phyloP scores from a whole-genome alignment of 768 basidiomycete genomes.

The Leucocoprinus leucothites region DNA sequence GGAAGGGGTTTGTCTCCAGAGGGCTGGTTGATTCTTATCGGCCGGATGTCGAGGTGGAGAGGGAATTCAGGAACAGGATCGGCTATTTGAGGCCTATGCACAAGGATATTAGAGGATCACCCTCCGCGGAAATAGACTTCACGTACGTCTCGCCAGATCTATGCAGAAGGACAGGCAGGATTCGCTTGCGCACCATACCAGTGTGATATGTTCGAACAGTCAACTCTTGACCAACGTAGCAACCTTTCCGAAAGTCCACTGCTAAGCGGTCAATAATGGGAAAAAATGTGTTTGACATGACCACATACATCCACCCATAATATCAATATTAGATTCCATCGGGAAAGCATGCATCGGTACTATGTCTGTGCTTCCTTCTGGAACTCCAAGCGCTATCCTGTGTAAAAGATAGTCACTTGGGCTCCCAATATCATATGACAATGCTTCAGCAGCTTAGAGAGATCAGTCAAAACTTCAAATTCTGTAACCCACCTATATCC shows the following conservation, averaged over 20 bases:
- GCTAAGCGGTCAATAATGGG: constrained; percentile 13
- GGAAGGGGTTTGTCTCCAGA: constrained; percentile 26
- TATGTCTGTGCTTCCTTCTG: constrained; percentile 83
- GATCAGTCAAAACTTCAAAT: neutral
- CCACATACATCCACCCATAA: constrained; percentile 86
- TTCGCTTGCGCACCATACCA: constrained; percentile 86
- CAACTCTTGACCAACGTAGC: constrained; percentile 96
- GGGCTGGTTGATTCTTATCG: constrained; percentile 11
- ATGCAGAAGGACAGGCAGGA: constrained; percentile 73
- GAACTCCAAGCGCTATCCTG: constrained; percentile 78
- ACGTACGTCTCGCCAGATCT: constrained; percentile 29
- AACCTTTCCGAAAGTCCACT: constrained; percentile 97
- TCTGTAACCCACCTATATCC: neutral
- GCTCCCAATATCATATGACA: constrained; percentile 51
- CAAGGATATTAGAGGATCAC: neutral
- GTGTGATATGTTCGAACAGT: constrained; percentile 97
- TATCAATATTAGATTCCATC: constrained; percentile 91
- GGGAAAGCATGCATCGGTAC: constrained; percentile 78
- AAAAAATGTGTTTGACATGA: neutral
- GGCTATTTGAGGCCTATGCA: constrained; percentile 10
- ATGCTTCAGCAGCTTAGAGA: constrained; percentile 46
- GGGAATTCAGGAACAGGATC: constrained; percentile 22
- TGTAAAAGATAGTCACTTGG: constrained; percentile 70
- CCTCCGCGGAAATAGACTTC: neutral
- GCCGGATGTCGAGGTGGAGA: constrained; percentile 35